phyloP scores from a whole-genome alignment of 2,329 filamentous ascomycete species.

The Bipolaris cookei region DNA sequence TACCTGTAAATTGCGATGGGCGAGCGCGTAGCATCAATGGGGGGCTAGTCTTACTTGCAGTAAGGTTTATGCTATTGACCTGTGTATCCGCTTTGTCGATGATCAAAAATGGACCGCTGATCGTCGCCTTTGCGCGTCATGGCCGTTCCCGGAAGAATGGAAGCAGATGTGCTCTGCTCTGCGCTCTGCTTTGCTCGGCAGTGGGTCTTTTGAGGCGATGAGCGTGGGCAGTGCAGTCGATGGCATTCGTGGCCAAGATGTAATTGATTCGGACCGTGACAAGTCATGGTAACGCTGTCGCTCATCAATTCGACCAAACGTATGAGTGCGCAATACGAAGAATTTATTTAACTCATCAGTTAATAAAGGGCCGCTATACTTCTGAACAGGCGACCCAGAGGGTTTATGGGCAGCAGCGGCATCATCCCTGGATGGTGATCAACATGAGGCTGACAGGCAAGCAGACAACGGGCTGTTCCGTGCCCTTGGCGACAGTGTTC shows the following conservation, averaged over 20 bases:
- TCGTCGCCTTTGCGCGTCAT: constrained; percentile 3
- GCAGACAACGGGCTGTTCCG: constrained; percentile 10
- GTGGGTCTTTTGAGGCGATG: constrained; percentile 10
- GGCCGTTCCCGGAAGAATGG: not conserved
- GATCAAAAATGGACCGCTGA: not conserved
- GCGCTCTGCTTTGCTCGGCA: constrained; percentile 3
- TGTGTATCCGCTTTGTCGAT: not conserved
- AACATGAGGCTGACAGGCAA: constrained; percentile 15
- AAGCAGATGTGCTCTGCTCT: not conserved
- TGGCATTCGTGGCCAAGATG: not conserved
- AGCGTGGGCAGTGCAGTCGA: constrained; percentile 12
- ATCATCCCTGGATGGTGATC: constrained; percentile 12
- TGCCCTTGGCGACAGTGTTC: constrained; percentile 5
- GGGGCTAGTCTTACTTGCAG: not conserved
- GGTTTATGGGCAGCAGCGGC: constrained; percentile 4
- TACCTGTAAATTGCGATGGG: constrained; percentile 1
- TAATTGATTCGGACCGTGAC: constrained; percentile 5
- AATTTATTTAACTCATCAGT: too few species aligned
- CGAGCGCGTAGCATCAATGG: constrained; percentile 4
- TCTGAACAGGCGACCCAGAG: not conserved
- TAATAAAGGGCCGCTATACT: not conserved
- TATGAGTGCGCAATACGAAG: not conserved
- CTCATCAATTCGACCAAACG: not conserved
- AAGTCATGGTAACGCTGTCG: constrained; percentile 1
- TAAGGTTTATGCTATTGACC: not conserved